phyloP scores from a whole-genome alignment of 257 asterid species.

The Rubia yunnanensis region DNA sequence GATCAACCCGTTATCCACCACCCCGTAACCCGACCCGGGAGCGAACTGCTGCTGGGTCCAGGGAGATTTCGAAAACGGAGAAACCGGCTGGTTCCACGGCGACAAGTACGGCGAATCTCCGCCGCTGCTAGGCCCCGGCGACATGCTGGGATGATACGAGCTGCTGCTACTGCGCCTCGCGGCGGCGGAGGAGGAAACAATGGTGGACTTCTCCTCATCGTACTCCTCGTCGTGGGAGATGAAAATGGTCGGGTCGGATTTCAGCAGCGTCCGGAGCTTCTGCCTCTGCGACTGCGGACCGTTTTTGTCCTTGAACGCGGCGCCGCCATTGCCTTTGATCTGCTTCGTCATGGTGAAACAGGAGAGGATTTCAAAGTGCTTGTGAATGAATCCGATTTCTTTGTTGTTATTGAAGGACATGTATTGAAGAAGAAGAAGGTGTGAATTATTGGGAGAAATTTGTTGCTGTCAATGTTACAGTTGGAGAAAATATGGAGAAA shows the following conservation, averaged over 20 bases:
- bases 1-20: slow-evolving; percentile 26
- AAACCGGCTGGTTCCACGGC: slow-evolving; percentile 60
- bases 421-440: not conserved
- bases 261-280: slow-evolving; percentile 37
- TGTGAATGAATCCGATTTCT: not conserved
- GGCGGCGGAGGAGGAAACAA: not conserved
- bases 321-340: slow-evolving; percentile 11
- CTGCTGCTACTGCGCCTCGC: not conserved
- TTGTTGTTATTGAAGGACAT: slow-evolving; percentile 1
- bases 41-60: slow-evolving; percentile 36
- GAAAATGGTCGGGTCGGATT: slow-evolving; percentile 25
- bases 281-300: slow-evolving; percentile 22
- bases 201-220: not conserved
- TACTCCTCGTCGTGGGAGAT: slow-evolving; percentile 7
- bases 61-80: slow-evolving; percentile 66
- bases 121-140: slow-evolving; percentile 32
- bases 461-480: not conserved
- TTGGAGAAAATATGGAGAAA: not conserved
- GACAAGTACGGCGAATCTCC: slow-evolving; percentile 58
- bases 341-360: slow-evolving; percentile 24
- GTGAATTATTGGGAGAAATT: not conserved
- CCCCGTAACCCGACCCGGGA: slow-evolving; percentile 19
- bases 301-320: slow-evolving; percentile 22
- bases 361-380: not conserved
- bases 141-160: slow-evolving; percentile 1